Percentiles rank a stretch among this genome's conserved stretches.
These are phyloP conservation scores for Tetracladium marchalianum DNA, from an alignment of 495 filamentous ascomycete genomes.

Conservation along the genomic window DNA sequence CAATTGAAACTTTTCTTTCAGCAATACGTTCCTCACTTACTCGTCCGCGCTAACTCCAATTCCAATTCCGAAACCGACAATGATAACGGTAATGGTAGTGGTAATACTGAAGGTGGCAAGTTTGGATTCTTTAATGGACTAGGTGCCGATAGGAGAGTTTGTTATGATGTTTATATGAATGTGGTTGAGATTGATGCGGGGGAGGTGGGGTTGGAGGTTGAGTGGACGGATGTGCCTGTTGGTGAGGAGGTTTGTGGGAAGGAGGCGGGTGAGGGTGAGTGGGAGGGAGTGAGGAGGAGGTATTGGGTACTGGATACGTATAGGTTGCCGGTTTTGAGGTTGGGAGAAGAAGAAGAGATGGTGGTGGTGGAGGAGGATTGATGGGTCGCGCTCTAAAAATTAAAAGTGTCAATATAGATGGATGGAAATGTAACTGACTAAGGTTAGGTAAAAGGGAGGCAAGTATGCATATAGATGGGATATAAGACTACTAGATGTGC, in stretches of 20 bases:
- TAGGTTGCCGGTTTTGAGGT: slow-evolving; percentile 47
- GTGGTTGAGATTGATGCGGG: slow-evolving; percentile 87
- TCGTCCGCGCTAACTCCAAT: slow-evolving; percentile 28
- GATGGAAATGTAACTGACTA: no score
- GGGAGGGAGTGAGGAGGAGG: slow-evolving; percentile 75
- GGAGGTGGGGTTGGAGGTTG: slow-evolving; percentile 83
- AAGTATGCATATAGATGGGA: no score
- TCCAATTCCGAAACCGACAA: no score
- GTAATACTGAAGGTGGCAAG: slow-evolving; percentile 47
- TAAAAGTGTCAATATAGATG: no score
- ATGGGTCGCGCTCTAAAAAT: neutral
- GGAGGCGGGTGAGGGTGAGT: slow-evolving; percentile 43
- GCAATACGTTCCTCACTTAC: slow-evolving; percentile 70
- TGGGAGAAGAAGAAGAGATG: slow-evolving; percentile 18
- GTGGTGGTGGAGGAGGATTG: neutral
- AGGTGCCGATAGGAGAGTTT: slow-evolving; percentile 83
- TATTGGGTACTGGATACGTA: slow-evolving; percentile 85
- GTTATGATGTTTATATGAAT: slow-evolving; percentile 92
- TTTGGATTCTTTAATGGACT: slow-evolving; percentile 97
- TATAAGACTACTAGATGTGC: no score
- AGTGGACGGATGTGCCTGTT: slow-evolving; percentile 74
- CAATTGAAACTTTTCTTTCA: slow-evolving; percentile 81
- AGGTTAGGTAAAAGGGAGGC: no score
- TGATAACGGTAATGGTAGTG: no score
- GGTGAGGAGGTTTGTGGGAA: slow-evolving; percentile 23